These are phyloP conservation scores for Sherardia arvensis DNA, from an alignment of 257 asterid genomes.

Conservation along the genomic window DNA sequence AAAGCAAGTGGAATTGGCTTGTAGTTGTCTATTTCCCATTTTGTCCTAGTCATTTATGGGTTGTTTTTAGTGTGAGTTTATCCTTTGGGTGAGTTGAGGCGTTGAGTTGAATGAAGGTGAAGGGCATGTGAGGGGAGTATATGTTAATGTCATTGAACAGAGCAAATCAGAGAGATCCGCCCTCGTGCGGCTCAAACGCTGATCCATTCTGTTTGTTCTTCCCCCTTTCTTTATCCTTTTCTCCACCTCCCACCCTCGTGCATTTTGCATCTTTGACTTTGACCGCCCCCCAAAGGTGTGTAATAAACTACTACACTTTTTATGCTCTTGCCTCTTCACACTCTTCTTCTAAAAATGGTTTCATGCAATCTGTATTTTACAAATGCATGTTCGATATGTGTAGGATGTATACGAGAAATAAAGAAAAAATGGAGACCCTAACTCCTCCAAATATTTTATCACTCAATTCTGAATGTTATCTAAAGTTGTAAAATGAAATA, in stretches of 20 bases:
- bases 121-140: conserved; percentile 34
- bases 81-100: neutral
- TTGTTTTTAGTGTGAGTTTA: neutral
- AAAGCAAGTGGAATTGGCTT: neutral
- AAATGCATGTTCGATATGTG: no score
- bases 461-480: no score
- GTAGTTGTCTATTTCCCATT: neutral
- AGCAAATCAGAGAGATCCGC: conserved; percentile 41
- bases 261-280: conserved; percentile 20
- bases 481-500: no score
- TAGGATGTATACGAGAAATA: no score
- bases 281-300: no score
- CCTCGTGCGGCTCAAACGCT: conserved; percentile 75
- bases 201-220: conserved; percentile 36
- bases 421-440: no score
- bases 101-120: conserved; percentile 13
- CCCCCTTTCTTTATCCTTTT: conserved; percentile 6
- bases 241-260: conserved; percentile 19
- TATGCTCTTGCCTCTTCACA: no score
- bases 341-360: no score
- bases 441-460: no score
- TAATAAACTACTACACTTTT: neutral
- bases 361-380: no score
- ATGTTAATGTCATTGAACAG: conserved; percentile 20
- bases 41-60: neutral